phyloP scores from a whole-genome alignment of 345 rosid species.

The Melaleuca alternifolia region DNA sequence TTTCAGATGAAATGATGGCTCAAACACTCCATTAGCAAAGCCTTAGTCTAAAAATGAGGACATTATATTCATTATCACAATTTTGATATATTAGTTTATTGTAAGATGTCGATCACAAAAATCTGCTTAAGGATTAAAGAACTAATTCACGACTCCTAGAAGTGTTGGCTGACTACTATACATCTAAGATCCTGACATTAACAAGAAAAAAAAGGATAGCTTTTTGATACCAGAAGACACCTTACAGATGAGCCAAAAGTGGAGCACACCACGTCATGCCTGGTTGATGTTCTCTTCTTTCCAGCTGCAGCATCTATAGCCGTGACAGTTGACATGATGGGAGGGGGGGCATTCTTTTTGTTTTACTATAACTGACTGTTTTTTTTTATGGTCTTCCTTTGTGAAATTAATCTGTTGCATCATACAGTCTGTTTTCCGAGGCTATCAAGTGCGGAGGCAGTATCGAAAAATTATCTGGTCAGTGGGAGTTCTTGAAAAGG shows the following conservation, averaged over 20 bases:
- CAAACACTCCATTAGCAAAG: background rate
- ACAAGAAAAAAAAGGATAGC: background rate
- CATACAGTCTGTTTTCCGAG: constrained; percentile 83
- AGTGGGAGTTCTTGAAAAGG: constrained; percentile 93
- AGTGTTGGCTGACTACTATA: background rate
- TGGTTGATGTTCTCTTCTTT: background rate
- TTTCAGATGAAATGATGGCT: background rate
- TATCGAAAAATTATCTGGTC: constrained; percentile 81
- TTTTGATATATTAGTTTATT: background rate
- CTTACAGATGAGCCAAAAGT: background rate
- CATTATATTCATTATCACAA: background rate
- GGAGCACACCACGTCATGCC: background rate
- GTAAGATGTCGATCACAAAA: background rate
- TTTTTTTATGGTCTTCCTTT: background rate
- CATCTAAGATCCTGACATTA: background rate
- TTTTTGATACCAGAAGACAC: background rate
- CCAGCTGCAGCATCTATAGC: background rate
- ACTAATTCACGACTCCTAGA: background rate
- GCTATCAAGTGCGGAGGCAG: constrained; percentile 68
- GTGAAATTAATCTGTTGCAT: background rate
- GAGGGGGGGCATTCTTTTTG: background rate
- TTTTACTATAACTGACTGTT: background rate
- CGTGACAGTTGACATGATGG: background rate
- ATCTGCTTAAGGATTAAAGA: background rate
- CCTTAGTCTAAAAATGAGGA: background rate